These are phyloP conservation scores for Ichthyophthirius multifiliis DNA, from an alignment of 169 alveolate species.

Conservation along the genomic window DNA sequence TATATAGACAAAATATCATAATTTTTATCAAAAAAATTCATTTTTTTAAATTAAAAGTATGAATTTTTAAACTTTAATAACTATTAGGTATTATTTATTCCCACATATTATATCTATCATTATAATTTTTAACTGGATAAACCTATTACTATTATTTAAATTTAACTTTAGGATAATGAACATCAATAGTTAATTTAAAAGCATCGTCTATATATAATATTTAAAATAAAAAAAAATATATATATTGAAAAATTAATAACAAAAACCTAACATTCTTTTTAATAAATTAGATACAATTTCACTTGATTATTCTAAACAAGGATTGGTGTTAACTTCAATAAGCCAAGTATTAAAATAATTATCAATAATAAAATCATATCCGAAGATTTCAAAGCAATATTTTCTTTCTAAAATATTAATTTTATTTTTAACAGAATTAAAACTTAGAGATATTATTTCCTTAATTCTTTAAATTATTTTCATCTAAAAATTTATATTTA, in stretches of 20 bases:
- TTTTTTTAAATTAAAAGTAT: too few species aligned
- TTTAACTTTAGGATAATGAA: background rate
- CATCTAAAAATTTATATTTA: slow-evolving; percentile 30
- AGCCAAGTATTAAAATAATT: slow-evolving; percentile 71
- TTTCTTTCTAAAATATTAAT: slow-evolving; percentile 51
- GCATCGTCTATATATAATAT: background rate
- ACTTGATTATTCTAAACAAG: slow-evolving; percentile 60
- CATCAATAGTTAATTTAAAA: background rate
- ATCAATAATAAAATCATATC: slow-evolving; percentile 80
- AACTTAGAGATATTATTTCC: slow-evolving; percentile 52
- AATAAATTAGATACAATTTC: slow-evolving; percentile 35
- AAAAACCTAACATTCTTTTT: slow-evolving; percentile 40
- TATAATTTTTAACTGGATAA: background rate
- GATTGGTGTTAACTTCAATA: slow-evolving; percentile 76
- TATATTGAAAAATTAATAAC: background rate
- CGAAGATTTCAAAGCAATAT: slow-evolving; percentile 69
- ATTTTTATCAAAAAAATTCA: too few species aligned
- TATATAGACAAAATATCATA: too few species aligned
- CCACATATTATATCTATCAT: background rate
- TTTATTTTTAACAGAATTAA: slow-evolving; percentile 41
- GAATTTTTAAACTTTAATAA: too few species aligned
- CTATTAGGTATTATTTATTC: too few species aligned
- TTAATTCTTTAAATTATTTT: slow-evolving; percentile 53
- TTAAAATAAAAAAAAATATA: background rate
- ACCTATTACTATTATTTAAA: background rate